Conservation (phyloP, 1,284 basidiomycete genomes). For the Microbotryum scabiosae region DNA sequence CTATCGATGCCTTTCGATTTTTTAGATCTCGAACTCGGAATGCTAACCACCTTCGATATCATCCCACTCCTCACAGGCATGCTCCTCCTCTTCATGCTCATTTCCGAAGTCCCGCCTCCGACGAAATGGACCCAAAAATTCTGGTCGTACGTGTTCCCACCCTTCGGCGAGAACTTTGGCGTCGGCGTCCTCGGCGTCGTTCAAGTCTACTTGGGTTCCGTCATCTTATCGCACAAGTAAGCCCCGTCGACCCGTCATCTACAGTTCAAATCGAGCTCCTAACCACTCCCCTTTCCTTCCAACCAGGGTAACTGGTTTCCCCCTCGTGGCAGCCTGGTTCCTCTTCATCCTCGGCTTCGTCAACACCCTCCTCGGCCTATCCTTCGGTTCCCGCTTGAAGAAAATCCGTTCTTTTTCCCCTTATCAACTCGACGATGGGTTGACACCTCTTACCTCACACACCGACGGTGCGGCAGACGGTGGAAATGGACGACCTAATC, state of each 20-base stretch:
- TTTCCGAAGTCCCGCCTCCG: constrained; percentile 23
- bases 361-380: constrained; percentile 56
- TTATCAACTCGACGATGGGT: too few species aligned
- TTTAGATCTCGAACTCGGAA: background rate
- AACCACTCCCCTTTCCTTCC: background rate
- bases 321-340: constrained; percentile 74
- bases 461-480: too few species aligned
- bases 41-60: background rate
- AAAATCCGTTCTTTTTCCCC: constrained; percentile 14
- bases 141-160: constrained; percentile 30
- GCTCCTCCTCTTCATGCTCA: constrained; percentile 24
- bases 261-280: background rate
- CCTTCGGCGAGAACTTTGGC: constrained; percentile 24
- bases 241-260: background rate
- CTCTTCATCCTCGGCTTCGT: constrained; percentile 73
- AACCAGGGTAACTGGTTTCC: constrained; percentile 46
- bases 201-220: constrained; percentile 27
- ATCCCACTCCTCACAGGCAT: constrained; percentile 8
- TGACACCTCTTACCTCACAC: too few species aligned
- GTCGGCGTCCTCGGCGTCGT: constrained; percentile 27
- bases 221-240: constrained; percentile 18
- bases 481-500: too few species aligned
- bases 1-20: background rate
- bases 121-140: constrained; percentile 12
- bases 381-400: constrained; percentile 19